Conservation (phyloP, 2,329 filamentous ascomycete genomes). For the Fusarium udum region DNA sequence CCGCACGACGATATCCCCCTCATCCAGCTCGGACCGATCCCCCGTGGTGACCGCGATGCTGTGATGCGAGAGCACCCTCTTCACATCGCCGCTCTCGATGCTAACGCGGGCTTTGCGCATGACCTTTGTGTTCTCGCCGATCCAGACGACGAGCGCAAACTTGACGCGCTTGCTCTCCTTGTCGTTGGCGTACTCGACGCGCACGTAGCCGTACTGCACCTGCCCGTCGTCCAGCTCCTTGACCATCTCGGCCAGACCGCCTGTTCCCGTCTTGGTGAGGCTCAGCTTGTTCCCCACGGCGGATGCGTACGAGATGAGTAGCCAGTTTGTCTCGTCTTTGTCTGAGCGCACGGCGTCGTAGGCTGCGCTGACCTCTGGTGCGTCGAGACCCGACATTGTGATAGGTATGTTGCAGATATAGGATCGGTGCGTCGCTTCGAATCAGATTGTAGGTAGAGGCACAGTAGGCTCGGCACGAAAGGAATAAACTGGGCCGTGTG, state of each 20-base stretch:
- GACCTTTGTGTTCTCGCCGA: constrained; percentile 70
- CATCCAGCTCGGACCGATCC: constrained; percentile 68
- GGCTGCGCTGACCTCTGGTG: constrained; percentile 68
- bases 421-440: constrained; percentile 16
- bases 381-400: constrained; percentile 63
- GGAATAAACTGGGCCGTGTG: constrained; percentile 32
- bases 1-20: constrained; percentile 67
- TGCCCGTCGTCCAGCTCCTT: constrained; percentile 64
- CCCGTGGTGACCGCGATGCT: constrained; percentile 71
- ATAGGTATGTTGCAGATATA: neutral
- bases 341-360: constrained; percentile 75
- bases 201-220: constrained; percentile 73
- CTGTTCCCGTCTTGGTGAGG: constrained; percentile 66
- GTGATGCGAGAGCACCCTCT: constrained; percentile 70
- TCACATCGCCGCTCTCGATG: constrained; percentile 73
- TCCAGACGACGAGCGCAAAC: constrained; percentile 75
- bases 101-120: constrained; percentile 76
- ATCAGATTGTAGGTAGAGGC: constrained; percentile 7
- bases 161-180: constrained; percentile 74
- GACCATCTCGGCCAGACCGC: constrained; percentile 69
- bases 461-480: neutral
- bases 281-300: constrained; percentile 64
- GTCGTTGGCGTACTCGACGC: constrained; percentile 76
- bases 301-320: constrained; percentile 69
- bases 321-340: constrained; percentile 73